These are phyloP conservation scores for Rhodofomes roseus DNA, from an alignment of 1,284 basidiomycete genomes.

Conservation along the genomic window DNA sequence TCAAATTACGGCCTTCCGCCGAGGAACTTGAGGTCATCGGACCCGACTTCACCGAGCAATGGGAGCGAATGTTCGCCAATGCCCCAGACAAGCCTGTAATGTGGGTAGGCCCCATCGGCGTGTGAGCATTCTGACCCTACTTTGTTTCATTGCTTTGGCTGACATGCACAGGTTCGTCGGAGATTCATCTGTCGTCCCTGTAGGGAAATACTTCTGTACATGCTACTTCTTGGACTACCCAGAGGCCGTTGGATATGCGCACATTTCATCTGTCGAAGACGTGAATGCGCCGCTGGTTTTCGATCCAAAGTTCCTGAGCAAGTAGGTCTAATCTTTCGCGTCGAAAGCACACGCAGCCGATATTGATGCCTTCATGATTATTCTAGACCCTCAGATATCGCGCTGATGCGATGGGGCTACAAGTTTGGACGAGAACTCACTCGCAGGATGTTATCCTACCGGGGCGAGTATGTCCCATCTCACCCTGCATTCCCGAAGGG, in stretches of 20 bases:
- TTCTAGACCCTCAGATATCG: conserved; percentile 26
- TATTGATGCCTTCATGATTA: neutral
- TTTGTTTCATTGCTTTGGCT: conserved; percentile 8
- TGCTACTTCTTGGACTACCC: conserved; percentile 28
- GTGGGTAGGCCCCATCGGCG: conserved; percentile 28
- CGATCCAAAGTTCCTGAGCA: conserved; percentile 25
- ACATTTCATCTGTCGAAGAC: conserved; percentile 37
- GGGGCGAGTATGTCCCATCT: conserved; percentile 26
- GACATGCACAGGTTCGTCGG: conserved; percentile 24
- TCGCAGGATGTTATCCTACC: conserved; percentile 33
- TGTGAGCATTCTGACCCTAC: neutral
- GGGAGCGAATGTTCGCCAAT: conserved; percentile 40
- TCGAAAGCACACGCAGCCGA: neutral
- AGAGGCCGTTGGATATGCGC: conserved; percentile 33
- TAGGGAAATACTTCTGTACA: conserved; percentile 31
- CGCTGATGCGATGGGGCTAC: conserved; percentile 39
- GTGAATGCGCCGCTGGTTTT: conserved; percentile 35
- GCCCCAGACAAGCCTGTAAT: conserved; percentile 47
- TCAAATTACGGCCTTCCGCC: conserved; percentile 44
- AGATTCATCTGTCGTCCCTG: conserved; percentile 19
- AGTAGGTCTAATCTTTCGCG: neutral
- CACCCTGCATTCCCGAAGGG: conserved; percentile 29
- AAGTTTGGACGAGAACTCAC: conserved; percentile 32
- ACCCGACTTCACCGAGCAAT: conserved; percentile 38
- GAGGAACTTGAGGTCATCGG: conserved; percentile 43